These are phyloP conservation scores for Lagenidium sp. DNA, from an alignment of 352 stramenopile genomes.

Conservation along the genomic window DNA sequence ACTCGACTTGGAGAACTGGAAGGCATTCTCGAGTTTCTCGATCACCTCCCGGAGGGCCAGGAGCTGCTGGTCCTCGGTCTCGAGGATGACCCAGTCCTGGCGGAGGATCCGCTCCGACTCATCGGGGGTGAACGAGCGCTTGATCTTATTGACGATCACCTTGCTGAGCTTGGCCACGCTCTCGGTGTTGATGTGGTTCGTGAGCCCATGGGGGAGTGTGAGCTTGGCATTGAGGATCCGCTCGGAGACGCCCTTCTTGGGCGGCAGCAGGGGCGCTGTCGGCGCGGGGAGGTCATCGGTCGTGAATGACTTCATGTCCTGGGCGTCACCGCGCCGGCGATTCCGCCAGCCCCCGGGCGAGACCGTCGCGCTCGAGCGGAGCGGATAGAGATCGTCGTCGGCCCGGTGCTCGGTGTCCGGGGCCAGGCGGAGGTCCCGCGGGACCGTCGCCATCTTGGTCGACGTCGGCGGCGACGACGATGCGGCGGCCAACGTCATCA, in stretches of 20 bases:
- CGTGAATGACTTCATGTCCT: constrained; percentile 57
- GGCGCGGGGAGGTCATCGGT: constrained; percentile 58
- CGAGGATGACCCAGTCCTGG: constrained; percentile 67
- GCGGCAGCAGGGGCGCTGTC: constrained; percentile 34
- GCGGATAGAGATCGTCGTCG: constrained; percentile 13
- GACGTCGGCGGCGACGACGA: not conserved
- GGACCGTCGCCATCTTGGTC: constrained; percentile 14
- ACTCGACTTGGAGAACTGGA: constrained; percentile 74
- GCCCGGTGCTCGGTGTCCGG: constrained; percentile 8
- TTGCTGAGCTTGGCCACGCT: constrained; percentile 31
- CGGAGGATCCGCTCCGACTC: constrained; percentile 63
- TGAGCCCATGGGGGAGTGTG: constrained; percentile 48
- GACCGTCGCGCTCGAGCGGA: constrained; percentile 29
- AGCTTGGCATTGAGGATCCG: constrained; percentile 18
- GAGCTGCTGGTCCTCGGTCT: constrained; percentile 73
- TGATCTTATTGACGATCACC: constrained; percentile 52
- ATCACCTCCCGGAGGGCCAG: constrained; percentile 48
- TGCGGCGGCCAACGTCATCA: too few relatives aligned
- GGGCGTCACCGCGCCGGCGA: constrained; percentile 5
- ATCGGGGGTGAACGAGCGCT: constrained; percentile 55
- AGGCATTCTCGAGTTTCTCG: constrained; percentile 61
- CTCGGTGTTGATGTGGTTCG: constrained; percentile 45
- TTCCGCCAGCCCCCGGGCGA: constrained; percentile 22
- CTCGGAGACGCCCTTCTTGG: constrained; percentile 14
- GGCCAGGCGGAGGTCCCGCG: constrained; percentile 15